phyloP scores from a whole-genome alignment of 176 grass and related monocot genomes.

The Raddia guianensis region DNA sequence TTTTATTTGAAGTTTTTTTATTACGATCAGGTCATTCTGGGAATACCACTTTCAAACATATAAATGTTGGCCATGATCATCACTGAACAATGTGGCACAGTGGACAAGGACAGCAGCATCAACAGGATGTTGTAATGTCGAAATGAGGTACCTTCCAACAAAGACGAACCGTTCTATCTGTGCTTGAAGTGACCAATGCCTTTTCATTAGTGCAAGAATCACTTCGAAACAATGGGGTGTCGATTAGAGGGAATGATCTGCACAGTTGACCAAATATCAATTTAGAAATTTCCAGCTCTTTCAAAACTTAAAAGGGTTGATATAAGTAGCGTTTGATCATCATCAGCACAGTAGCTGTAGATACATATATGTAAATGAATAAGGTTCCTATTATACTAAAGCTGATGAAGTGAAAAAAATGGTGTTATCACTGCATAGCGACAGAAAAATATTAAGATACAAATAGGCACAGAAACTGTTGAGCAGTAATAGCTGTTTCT shows the following conservation, averaged over 20 bases:
- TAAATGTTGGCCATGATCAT: conserved; percentile 12
- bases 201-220: conserved; percentile 59
- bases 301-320: neutral
- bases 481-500: neutral
- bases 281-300: conserved; percentile 17
- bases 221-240: conserved; percentile 73
- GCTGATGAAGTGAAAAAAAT: neutral
- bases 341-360: neutral
- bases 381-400: neutral
- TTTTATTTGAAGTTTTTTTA: conserved; percentile 13
- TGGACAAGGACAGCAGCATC: neutral
- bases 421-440: neutral
- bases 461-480: neutral
- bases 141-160: conserved; percentile 79
- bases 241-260: conserved; percentile 73
- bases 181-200: conserved; percentile 82
- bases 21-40: neutral
- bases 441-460: neutral
- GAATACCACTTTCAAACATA: conserved; percentile 8
- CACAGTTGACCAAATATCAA: conserved; percentile 20
- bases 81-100: neutral
- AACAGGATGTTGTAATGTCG: neutral
- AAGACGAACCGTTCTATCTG: conserved; percentile 82
- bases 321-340: too few relatives aligned
- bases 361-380: neutral